Evolutionary conservation across 257 asterid genomes (phyloP).

Genomic region (Pogostemon cablin): DNA sequence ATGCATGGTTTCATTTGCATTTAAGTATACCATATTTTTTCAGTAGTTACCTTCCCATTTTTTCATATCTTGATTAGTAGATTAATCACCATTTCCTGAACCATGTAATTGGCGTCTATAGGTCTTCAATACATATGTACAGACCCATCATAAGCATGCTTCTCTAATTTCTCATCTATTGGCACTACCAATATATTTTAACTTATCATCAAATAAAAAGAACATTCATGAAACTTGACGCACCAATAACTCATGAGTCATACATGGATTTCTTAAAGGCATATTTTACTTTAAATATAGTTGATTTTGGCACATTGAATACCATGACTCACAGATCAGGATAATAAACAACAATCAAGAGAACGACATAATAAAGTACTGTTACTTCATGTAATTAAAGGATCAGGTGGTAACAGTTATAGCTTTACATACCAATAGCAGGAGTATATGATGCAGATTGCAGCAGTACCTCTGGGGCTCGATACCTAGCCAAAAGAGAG

Average conservation of each 20-base stretch:
- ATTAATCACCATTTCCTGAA: neutral
- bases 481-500: conserved; percentile 63
- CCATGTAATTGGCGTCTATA: neutral
- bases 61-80: neutral
- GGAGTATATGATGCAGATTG: conserved; percentile 77
- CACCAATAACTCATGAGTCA: conserved; percentile 21
- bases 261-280: neutral
- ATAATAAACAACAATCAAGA: conserved; percentile 16
- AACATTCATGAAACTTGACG: conserved; percentile 16
- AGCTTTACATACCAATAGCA: conserved; percentile 72
- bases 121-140: neutral
- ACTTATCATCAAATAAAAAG: conserved; percentile 12
- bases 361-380: conserved; percentile 17
- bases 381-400: conserved; percentile 5
- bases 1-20: neutral
- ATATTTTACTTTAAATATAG: neutral
- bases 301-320: neutral
- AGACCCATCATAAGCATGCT: neutral
- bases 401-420: conserved; percentile 2
- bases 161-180: neutral
- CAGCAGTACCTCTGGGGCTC: conserved; percentile 96
- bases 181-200: neutral
- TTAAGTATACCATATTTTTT: neutral
- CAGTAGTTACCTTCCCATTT: neutral
- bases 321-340: conserved; percentile 13